These are phyloP conservation scores for Leishmania arabica DNA, from an alignment of 208 protist genomes.

Conservation along the genomic window DNA sequence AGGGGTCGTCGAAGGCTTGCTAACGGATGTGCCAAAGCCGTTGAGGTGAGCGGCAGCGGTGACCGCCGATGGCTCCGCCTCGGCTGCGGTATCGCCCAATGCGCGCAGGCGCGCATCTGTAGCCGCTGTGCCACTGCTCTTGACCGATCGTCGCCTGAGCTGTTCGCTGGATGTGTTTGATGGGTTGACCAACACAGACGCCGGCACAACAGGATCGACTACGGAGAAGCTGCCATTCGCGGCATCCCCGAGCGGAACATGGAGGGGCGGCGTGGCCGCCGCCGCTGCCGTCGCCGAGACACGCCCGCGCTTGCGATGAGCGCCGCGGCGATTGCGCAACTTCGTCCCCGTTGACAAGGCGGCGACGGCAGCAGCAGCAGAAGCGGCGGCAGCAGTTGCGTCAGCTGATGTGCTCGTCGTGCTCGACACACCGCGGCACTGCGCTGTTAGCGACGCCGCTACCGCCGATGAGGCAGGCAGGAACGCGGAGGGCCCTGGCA, in stretches of 20 bases:
- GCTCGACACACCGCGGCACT: constrained; percentile 8
- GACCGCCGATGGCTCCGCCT: not conserved
- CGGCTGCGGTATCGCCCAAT: not conserved
- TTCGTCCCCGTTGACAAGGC: constrained; percentile 8
- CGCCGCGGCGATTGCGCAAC: constrained; percentile 23
- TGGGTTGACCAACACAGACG: not conserved
- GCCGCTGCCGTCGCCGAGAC: not conserved
- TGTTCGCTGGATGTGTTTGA: not conserved
- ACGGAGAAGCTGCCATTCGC: not conserved
- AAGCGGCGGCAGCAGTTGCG: not conserved
- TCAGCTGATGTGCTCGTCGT: constrained; percentile 13
- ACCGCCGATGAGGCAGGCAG: not conserved
- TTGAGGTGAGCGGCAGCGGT: not conserved
- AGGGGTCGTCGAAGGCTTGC: not conserved
- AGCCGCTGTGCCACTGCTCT: not conserved
- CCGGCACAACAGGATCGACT: not conserved
- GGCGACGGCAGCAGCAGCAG: not conserved
- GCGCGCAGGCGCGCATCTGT: not conserved
- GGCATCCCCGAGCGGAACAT: not conserved
- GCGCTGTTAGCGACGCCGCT: not conserved
- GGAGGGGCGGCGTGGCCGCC: not conserved
- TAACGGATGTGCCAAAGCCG: not conserved
- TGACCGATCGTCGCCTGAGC: not conserved
- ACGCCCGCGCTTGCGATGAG: constrained; percentile 25
- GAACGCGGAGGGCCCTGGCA: not conserved